These are phyloP conservation scores for Brassica cretica DNA, from an alignment of 345 rosid species.

Conservation along the genomic window DNA sequence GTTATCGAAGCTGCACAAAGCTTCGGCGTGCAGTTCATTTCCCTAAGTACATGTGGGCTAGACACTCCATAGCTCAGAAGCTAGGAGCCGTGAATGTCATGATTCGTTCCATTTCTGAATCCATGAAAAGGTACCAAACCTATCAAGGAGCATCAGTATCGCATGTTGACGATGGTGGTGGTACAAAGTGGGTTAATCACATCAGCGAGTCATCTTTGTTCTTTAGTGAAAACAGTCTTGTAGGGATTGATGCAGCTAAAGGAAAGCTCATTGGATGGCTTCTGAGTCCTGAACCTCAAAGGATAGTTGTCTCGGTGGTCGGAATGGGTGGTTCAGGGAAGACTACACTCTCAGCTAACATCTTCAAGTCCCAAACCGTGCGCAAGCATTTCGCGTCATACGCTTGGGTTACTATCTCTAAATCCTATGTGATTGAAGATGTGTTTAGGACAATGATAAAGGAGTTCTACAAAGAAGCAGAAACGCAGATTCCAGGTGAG, in stretches of 20 bases:
- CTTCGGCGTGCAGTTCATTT: slow-evolving; percentile 20
- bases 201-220: slow-evolving; percentile 39
- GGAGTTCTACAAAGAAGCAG: slow-evolving; percentile 35
- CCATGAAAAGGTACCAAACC: slow-evolving; percentile 35
- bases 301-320: slow-evolving; percentile 32
- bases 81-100: slow-evolving; percentile 28
- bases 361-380: slow-evolving; percentile 29
- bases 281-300: slow-evolving; percentile 23
- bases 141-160: not conserved
- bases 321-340: slow-evolving; percentile 52
- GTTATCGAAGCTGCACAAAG: slow-evolving; percentile 4
- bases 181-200: slow-evolving; percentile 15
- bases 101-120: slow-evolving; percentile 38
- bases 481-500: slow-evolving; percentile 27
- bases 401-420: slow-evolving; percentile 48
- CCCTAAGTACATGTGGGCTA: slow-evolving; percentile 35
- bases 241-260: slow-evolving; percentile 43
- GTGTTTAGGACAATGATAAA: slow-evolving; percentile 44
- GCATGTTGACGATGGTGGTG: slow-evolving; percentile 3
- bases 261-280: slow-evolving; percentile 36
- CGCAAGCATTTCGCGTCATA: slow-evolving; percentile 39
- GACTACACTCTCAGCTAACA: slow-evolving; percentile 43
- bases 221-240: slow-evolving; percentile 40
- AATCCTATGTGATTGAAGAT: slow-evolving; percentile 42
- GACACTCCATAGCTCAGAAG: slow-evolving; percentile 35